Conservation (phyloP, 805 yeast genomes). For the Kazachstania viticola region DNA sequence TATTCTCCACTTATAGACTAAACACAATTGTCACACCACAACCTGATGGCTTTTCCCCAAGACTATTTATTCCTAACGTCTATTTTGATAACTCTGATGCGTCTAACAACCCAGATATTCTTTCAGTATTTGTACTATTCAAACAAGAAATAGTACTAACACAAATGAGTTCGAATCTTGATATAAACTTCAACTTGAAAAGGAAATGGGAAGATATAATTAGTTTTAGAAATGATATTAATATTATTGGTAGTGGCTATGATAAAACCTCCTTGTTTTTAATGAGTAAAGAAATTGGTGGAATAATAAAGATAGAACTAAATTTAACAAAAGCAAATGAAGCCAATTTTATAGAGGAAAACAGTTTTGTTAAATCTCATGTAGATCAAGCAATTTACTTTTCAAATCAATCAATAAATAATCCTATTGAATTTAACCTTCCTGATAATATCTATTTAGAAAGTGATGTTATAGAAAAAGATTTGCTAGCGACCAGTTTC, state of each 20-base stretch:
- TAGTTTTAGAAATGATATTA: slow-evolving; percentile 39
- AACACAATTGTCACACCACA: slow-evolving; percentile 33
- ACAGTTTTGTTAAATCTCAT: slow-evolving; percentile 48
- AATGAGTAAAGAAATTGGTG: slow-evolving; percentile 39
- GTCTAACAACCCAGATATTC: slow-evolving; percentile 6
- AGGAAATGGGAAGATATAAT: slow-evolving; percentile 77
- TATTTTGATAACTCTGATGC: neutral
- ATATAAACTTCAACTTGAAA: slow-evolving; percentile 24
- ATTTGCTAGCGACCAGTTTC: slow-evolving; percentile 38
- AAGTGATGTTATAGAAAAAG: slow-evolving; percentile 34
- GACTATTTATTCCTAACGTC: slow-evolving; percentile 8
- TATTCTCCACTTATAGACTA: slow-evolving; percentile 56
- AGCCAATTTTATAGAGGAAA: slow-evolving; percentile 11
- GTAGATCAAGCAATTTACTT: slow-evolving; percentile 73
- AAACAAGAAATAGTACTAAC: slow-evolving; percentile 53
- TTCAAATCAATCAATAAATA: slow-evolving; percentile 33
- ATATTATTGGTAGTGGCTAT: slow-evolving; percentile 48
- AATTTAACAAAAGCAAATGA: slow-evolving; percentile 6
- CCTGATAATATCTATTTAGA: slow-evolving; percentile 36
- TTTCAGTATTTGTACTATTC: slow-evolving; percentile 47
- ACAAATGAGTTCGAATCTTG: slow-evolving; percentile 38
- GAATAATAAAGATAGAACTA: slow-evolving; percentile 51
- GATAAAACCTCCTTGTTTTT: slow-evolving; percentile 38
- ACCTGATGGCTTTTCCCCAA: slow-evolving; percentile 2
- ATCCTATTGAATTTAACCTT: slow-evolving; percentile 39